Evolutionary conservation across 2,329 filamentous ascomycete species (phyloP).

Genomic region (Penicillium sp.): DNA sequence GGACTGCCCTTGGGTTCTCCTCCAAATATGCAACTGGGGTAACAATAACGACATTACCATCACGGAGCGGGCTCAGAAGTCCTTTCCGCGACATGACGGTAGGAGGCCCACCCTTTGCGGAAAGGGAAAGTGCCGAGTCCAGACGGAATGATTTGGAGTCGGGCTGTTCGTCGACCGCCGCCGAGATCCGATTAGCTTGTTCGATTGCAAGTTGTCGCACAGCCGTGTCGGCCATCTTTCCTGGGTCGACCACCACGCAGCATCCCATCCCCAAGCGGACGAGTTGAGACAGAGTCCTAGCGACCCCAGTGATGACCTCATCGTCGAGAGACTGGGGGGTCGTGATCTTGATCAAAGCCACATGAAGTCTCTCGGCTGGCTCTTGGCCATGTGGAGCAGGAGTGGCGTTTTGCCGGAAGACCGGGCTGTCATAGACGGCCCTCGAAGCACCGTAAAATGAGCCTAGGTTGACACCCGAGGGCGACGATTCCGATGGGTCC

Average conservation of each 20-base stretch:
- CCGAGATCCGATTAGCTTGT: constrained; percentile 75
- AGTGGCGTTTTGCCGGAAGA: constrained; percentile 61
- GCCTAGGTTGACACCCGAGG: constrained; percentile 63
- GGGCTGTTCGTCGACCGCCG: constrained; percentile 72
- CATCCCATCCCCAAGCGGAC: constrained; percentile 79
- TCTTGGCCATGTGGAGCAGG: constrained; percentile 44
- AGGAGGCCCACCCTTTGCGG: constrained; percentile 38
- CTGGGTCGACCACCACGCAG: constrained; percentile 77
- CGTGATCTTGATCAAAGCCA: constrained; percentile 85
- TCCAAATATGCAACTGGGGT: constrained; percentile 66
- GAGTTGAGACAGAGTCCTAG: constrained; percentile 82
- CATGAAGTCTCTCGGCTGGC: constrained; percentile 62
- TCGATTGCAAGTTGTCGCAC: constrained; percentile 56
- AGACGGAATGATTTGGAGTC: constrained; percentile 71
- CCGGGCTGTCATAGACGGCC: constrained; percentile 62
- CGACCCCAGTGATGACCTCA: constrained; percentile 72
- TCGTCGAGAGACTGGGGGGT: constrained; percentile 73
- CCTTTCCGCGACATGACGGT: constrained; percentile 51
- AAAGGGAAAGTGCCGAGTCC: constrained; percentile 58
- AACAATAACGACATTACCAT: constrained; percentile 73
- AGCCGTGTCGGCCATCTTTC: constrained; percentile 49
- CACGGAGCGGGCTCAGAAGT: constrained; percentile 67
- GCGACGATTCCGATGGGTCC: constrained; percentile 17
- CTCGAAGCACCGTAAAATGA: constrained; percentile 62
- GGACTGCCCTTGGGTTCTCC: constrained; percentile 52